These are phyloP conservation scores for Lasiosphaeria miniovina DNA, from an alignment of 495 filamentous ascomycete species.

Conservation along the genomic window DNA sequence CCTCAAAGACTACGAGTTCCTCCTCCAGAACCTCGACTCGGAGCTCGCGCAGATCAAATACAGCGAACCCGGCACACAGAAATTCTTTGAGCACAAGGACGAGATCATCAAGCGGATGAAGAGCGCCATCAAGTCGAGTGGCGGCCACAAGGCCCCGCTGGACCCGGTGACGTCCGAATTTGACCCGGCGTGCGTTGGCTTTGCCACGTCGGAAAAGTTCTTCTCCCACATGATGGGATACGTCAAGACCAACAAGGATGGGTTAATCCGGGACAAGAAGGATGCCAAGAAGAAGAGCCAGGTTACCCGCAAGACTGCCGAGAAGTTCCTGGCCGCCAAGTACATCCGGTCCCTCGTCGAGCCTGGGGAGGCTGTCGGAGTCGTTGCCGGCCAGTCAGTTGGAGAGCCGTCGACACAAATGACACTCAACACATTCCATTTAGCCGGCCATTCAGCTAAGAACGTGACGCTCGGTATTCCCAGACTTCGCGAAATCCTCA, in stretches of 20 bases:
- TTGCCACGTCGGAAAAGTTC: conserved; percentile 88
- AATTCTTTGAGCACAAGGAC: conserved; percentile 46
- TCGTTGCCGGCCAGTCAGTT: conserved; percentile 93
- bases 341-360: conserved; percentile 93
- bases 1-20: conserved; percentile 84
- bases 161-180: conserved; percentile 74
- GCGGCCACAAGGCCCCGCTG: conserved; percentile 58
- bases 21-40: conserved; percentile 69
- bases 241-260: conserved; percentile 70
- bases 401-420: conserved; percentile 98
- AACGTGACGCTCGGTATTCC: conserved; percentile 99
- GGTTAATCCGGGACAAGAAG: conserved; percentile 76
- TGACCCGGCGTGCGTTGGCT: conserved; percentile 71
- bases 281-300: conserved; percentile 22
- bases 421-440: conserved; percentile 99
- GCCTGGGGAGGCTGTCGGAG: conserved; percentile 95
- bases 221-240: conserved; percentile 61
- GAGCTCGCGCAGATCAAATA: conserved; percentile 48
- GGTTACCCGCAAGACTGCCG: conserved; percentile 70
- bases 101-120: conserved; percentile 77
- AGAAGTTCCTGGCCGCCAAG: conserved; percentile 81
- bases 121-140: conserved; percentile 63
- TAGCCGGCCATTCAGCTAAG: conserved; percentile 96
- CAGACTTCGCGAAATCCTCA: conserved; percentile 93
- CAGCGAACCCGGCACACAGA: conserved; percentile 33